phyloP scores from a whole-genome alignment of 2,329 filamentous ascomycete genomes.

The Fusarium sp. region DNA sequence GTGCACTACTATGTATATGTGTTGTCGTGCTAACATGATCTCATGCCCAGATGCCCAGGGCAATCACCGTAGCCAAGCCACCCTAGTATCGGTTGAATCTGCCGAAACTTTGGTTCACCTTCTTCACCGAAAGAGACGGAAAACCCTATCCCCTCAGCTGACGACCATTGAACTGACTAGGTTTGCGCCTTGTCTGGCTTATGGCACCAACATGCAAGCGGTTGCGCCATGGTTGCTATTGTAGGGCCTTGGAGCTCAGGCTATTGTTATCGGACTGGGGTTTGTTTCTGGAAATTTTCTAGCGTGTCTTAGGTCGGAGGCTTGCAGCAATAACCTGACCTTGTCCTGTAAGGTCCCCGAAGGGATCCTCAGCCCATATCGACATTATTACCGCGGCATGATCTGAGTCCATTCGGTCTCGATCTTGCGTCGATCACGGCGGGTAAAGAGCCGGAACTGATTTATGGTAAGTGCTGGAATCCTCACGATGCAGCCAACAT shows the following conservation, averaged over 20 bases:
- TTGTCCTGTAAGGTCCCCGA: conserved; percentile 28
- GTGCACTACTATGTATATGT: neutral
- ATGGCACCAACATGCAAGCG: conserved; percentile 14
- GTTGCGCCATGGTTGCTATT: conserved; percentile 6
- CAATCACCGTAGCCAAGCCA: conserved; percentile 20
- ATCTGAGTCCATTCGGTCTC: conserved; percentile 9
- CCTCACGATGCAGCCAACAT: neutral
- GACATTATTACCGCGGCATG: conserved; percentile 8
- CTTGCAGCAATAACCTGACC: neutral
- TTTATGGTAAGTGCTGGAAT: neutral
- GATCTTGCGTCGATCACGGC: neutral
- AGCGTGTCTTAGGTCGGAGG: conserved; percentile 34
- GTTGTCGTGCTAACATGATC: conserved; percentile 5
- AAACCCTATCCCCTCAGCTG: conserved; percentile 43
- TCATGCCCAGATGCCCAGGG: conserved; percentile 10
- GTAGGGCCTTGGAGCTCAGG: neutral
- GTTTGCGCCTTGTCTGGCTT: conserved; percentile 2
- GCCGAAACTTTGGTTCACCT: conserved; percentile 20
- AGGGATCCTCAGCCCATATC: conserved; percentile 39
- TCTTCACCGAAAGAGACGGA: conserved; percentile 1
- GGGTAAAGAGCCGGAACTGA: conserved; percentile 1
- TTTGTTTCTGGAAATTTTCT: conserved; percentile 47
- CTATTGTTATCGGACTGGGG: conserved; percentile 13
- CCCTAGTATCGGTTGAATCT: conserved; percentile 6
- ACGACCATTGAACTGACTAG: conserved; percentile 24